Conservation (phyloP, 495 filamentous ascomycete species). For the Clavariopsis aquatica region DNA sequence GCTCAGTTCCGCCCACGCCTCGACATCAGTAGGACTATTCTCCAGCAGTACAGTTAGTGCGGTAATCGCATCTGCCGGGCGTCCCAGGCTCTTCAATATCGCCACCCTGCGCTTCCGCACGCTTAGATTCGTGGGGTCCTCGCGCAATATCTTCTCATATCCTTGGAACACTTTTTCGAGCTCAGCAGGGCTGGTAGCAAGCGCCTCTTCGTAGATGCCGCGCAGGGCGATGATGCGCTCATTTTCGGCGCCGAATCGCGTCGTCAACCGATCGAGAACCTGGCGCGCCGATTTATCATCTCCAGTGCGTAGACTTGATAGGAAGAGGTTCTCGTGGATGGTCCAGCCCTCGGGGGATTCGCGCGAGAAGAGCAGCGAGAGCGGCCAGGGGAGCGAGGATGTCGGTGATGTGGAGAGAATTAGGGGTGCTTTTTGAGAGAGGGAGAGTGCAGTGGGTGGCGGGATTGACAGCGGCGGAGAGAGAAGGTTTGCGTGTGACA, state of each 20-base stretch:
- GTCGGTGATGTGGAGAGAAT: conserved; percentile 59
- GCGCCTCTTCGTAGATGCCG: conserved; percentile 84
- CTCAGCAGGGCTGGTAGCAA: conserved; percentile 61
- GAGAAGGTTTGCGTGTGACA: conserved; percentile 42
- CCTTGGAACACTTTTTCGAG: conserved; percentile 68
- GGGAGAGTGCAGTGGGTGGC: conserved; percentile 58
- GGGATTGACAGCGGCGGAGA: conserved; percentile 42
- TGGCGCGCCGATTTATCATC: conserved; percentile 74
- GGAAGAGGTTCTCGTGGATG: conserved; percentile 78
- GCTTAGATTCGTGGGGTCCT: conserved; percentile 80
- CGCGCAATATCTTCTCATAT: conserved; percentile 73
- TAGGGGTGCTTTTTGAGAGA: conserved; percentile 75
- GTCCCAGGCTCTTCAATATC: conserved; percentile 70
- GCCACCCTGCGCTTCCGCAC: conserved; percentile 82
- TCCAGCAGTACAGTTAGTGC: conserved; percentile 74
- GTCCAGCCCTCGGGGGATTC: conserved; percentile 79
- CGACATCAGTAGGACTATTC: conserved; percentile 83
- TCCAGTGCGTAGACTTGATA: conserved; percentile 81
- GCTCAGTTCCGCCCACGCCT: conserved; percentile 90
- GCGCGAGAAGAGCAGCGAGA: conserved; percentile 54
- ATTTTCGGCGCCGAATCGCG: conserved; percentile 78
- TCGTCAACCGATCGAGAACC: conserved; percentile 71
- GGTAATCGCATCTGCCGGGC: conserved; percentile 69
- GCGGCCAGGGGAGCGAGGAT: conserved; percentile 51
- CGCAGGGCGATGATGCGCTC: conserved; percentile 78